Conservation (phyloP, 768 basidiomycete genomes). For the Leccinum arenicola region DNA sequence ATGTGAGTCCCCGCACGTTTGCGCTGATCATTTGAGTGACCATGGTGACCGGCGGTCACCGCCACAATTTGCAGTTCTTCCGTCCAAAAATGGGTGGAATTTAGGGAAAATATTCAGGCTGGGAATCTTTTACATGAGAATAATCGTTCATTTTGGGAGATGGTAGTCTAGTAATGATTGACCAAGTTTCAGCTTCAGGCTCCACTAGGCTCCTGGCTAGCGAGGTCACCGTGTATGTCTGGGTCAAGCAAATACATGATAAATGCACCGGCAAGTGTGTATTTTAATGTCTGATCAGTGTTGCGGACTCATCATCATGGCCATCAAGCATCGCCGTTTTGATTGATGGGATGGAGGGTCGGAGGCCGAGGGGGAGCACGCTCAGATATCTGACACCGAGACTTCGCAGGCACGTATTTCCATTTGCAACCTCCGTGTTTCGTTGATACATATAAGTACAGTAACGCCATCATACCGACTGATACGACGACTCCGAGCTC, state of each 20-base stretch:
- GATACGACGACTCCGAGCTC: neutral
- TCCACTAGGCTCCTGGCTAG: neutral
- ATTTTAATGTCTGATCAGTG: neutral
- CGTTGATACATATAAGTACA: constrained; percentile 7
- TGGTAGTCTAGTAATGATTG: no score
- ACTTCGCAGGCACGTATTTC: neutral
- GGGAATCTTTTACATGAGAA: no score
- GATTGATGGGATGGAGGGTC: constrained; percentile 9
- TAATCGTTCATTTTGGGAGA: no score
- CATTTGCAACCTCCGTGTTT: neutral
- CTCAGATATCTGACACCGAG: no score
- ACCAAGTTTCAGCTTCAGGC: neutral
- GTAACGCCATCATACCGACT: neutral
- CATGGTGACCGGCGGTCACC: neutral
- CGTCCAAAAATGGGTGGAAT: neutral
- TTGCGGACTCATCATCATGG: neutral
- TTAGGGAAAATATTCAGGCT: neutral
- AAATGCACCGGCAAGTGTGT: neutral
- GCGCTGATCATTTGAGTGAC: neutral
- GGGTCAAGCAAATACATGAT: neutral
- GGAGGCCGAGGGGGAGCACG: neutral
- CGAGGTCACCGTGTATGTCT: neutral
- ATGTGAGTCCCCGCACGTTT: no score
- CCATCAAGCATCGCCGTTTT: constrained; percentile 2
- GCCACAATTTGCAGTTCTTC: neutral